Evolutionary conservation across 208 protist species (phyloP).

Genomic region (Strigomonas culicis): DNA sequence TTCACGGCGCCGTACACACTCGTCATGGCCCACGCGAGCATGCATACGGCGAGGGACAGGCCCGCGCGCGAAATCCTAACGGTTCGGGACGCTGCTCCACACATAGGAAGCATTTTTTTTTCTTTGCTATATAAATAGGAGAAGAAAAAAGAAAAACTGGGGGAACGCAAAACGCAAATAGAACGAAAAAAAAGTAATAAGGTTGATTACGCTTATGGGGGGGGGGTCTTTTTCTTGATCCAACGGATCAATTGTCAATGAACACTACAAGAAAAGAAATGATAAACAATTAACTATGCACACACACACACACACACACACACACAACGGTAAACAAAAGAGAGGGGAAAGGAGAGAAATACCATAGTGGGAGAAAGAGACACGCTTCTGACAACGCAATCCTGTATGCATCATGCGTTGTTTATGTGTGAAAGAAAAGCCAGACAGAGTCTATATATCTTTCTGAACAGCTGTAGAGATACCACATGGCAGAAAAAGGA

Average conservation of each 20-base stretch:
- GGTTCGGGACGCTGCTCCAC: too few species aligned
- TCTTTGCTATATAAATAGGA: not conserved
- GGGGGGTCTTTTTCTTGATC: not conserved
- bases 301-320: too few species aligned
- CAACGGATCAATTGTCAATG: not conserved
- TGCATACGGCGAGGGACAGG: not conserved
- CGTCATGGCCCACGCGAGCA: not conserved
- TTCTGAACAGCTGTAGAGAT: too few species aligned
- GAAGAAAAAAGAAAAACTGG: slow-evolving; percentile 5
- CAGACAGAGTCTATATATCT: too few species aligned
- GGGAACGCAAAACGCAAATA: slow-evolving; percentile 9
- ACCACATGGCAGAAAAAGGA: not conserved
- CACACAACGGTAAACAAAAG: not conserved
- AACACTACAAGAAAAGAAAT: too few species aligned
- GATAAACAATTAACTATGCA: too few species aligned
- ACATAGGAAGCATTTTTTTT: too few species aligned
- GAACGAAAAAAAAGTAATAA: slow-evolving; percentile 21
- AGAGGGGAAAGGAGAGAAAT: not conserved
- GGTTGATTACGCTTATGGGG: not conserved
- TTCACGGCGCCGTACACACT: not conserved
- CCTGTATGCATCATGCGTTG: too few species aligned
- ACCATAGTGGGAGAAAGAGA: not conserved
- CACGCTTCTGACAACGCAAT: too few species aligned
- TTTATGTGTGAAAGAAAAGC: too few species aligned
- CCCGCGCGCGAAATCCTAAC: not conserved